phyloP scores from a whole-genome alignment of 2,329 filamentous ascomycete species.

The Colletotrichum australisinense region DNA sequence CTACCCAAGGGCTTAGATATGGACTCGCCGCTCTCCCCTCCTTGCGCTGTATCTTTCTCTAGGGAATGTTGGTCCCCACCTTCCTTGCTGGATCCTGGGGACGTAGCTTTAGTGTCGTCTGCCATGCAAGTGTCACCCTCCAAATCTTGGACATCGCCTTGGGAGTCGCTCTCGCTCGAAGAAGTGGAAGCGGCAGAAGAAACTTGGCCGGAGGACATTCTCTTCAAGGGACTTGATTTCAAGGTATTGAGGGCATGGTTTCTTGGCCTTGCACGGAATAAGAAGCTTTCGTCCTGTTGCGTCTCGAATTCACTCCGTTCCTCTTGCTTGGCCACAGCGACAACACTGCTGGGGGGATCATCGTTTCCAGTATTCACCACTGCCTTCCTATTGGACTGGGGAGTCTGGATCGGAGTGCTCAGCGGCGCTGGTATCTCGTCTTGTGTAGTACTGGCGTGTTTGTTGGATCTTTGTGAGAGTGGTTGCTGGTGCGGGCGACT shows the following conservation, averaged over 20 bases:
- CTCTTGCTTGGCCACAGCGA: background rate
- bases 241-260: background rate
- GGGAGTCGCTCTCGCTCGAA: background rate
- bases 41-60: background rate
- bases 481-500: background rate
- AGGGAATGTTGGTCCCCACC: background rate
- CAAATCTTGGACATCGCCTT: constrained; percentile 13
- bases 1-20: background rate
- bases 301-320: constrained; percentile 37
- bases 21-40: background rate
- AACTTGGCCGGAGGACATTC: background rate
- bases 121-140: constrained; percentile 29
- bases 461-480: background rate
- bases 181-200: background rate
- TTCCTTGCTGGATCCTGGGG: constrained; percentile 3
- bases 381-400: constrained; percentile 12
- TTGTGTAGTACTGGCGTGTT: background rate
- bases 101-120: constrained; percentile 26
- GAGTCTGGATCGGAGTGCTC: constrained; percentile 30
- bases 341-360: background rate
- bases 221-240: background rate
- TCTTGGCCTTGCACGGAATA: constrained; percentile 41
- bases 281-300: constrained; percentile 48
- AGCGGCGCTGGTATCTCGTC: constrained; percentile 1
- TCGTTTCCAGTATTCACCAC: background rate